Base-by-base conservation (phyloP, 331 rosid species). In the Phaseolus coccineus region DNA sequence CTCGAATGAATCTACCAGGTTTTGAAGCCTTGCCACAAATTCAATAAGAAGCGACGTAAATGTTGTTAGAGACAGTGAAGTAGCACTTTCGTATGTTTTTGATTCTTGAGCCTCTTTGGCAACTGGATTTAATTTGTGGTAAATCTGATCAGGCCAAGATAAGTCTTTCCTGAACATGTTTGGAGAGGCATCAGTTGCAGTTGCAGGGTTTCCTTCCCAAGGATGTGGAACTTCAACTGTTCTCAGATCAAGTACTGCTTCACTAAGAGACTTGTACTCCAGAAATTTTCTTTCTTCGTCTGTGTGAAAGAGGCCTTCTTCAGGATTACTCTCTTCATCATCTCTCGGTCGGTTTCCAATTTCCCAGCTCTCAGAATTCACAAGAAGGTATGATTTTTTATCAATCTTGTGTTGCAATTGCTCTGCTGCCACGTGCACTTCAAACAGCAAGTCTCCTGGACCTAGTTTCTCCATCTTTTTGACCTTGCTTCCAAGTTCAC, bases 291-390 rank as follows among this genome's bases (percentile, higher is more conserved):
- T 78, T 76, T 85, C 89, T 16, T 83, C 96, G 0, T 85, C 90
- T 69, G 74, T 47, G 82, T 82, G 30, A 73, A 87, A 62, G 22
- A 81, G 86, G 55, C 85, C 94, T 0, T 87, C 90, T 31, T 87
- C 92, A 44, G 84, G 77, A 25, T 80, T 84, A 33, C 35, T 27
- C 16, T 65, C 50, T 6, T 85, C 52, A 2, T 82, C 51, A 0
- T 46, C 89, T 33, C 77, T 88, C 1, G 90, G 81, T 24, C 91
- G 85, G 55, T 71, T 88, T 28, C 99, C 97, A 7, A 93, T 89
- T 85, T 91, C 98, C 99, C 99, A 95, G 73, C 89, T 76, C 88
- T 93, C 97, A n/a, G 99, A 89, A 69, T 87, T 90, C 48, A 95
- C 96, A 19, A 95, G 93, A 55, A 93, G 90, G 90, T 91, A 95